These are phyloP conservation scores for Brassica balearica DNA, from an alignment of 441 rosid genomes.

Conservation along the genomic window DNA sequence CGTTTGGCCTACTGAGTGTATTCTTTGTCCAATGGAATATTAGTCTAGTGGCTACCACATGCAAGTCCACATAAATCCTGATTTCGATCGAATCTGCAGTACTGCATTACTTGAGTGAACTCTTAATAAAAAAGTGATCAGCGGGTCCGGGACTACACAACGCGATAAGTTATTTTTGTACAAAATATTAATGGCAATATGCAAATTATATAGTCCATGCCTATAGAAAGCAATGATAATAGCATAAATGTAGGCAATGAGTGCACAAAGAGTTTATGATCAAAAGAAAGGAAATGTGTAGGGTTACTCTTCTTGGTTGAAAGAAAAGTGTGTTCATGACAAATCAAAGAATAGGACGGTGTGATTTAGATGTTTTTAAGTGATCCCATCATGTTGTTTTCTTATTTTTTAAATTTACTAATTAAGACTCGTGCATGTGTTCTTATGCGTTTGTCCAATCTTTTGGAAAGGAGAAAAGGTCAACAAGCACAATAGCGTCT, in stretches of 20 bases:
- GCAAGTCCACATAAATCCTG: conserved; percentile 25
- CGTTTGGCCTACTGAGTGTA: not conserved
- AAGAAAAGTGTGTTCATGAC: conserved; percentile 39
- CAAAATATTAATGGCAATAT: conserved; percentile 36
- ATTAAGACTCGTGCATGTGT: conserved; percentile 46
- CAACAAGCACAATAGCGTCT: conserved; percentile 53
- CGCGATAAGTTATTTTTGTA: conserved; percentile 2
- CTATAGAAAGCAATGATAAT: conserved; percentile 47
- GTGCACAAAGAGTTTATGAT: conserved; percentile 41
- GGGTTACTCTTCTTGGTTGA: conserved; percentile 47
- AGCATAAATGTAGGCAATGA: conserved; percentile 49
- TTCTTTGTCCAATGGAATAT: conserved; percentile 18
- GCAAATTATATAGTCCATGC: conserved; percentile 43
- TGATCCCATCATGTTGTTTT: conserved; percentile 43
- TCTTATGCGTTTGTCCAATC: conserved; percentile 39
- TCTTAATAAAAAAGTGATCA: not conserved
- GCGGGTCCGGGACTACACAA: conserved; percentile 13
- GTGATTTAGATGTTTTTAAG: conserved; percentile 43
- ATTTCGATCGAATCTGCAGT: conserved; percentile 21
- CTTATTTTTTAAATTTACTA: conserved; percentile 13
- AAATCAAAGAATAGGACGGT: conserved; percentile 45
- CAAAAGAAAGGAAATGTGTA: conserved; percentile 49
- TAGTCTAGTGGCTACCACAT: conserved; percentile 28
- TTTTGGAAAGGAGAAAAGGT: conserved; percentile 42
- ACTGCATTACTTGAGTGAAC: not conserved